Evolutionary conservation across 2,329 filamentous ascomycete species (phyloP).

Genomic region (Hypocrella siamensis): DNA sequence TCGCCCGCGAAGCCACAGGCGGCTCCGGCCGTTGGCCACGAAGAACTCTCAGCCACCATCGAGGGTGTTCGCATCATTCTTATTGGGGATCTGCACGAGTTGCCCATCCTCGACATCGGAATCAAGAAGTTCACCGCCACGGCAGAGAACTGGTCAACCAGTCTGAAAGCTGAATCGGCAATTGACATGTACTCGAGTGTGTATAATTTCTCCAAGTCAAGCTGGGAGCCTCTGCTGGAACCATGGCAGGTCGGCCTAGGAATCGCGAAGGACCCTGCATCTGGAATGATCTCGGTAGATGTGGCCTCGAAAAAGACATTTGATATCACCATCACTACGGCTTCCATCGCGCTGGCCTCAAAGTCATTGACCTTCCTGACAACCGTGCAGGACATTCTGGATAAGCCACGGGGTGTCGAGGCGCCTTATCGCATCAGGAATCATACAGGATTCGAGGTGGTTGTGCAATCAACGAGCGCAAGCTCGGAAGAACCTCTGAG

Average conservation of each 20-base stretch:
- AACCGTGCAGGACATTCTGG: conserved; percentile 72
- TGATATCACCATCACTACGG: conserved; percentile 83
- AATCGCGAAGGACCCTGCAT: conserved; percentile 60
- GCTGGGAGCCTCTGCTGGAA: conserved; percentile 92
- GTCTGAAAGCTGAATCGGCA: conserved; percentile 73
- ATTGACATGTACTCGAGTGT: conserved; percentile 92
- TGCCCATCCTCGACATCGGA: conserved; percentile 87
- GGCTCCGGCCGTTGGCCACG: conserved; percentile 21
- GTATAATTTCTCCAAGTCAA: conserved; percentile 98
- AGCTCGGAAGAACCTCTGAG: conserved; percentile 52
- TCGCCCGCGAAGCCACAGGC: conserved; percentile 5
- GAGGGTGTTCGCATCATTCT: conserved; percentile 84
- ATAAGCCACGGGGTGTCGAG: conserved; percentile 81
- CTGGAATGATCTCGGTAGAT: conserved; percentile 67
- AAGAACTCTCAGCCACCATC: conserved; percentile 73
- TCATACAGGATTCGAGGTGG: conserved; percentile 83
- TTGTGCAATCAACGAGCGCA: conserved; percentile 62
- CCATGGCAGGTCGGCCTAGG: conserved; percentile 94
- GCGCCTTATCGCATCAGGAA: conserved; percentile 89
- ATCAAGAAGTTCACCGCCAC: conserved; percentile 78
- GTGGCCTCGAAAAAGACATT: conserved; percentile 79
- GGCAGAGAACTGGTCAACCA: conserved; percentile 81
- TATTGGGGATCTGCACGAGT: conserved; percentile 88
- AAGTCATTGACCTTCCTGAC: conserved; percentile 87
- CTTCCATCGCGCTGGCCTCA: conserved; percentile 81